Conservation (phyloP, 495 filamentous ascomycete species). For the Penicillium macrosclerotiorum region DNA sequence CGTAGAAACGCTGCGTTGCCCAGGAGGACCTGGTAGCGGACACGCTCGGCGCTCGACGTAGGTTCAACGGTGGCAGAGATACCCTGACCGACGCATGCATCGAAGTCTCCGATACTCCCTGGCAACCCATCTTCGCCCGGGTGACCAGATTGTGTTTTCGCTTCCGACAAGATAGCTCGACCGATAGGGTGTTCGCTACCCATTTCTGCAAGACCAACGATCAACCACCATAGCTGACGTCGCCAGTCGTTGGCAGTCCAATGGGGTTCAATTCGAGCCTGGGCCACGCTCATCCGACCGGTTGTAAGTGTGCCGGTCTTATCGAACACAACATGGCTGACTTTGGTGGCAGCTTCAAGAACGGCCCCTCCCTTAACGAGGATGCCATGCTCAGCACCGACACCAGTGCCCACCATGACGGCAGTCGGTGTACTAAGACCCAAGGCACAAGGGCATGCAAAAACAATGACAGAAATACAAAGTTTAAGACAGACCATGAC, state of each 20-base stretch:
- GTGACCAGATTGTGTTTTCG: slow-evolving; percentile 70
- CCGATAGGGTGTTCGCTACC: slow-evolving; percentile 94
- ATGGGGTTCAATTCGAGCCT: slow-evolving; percentile 57
- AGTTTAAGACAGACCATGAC: slow-evolving; percentile 97
- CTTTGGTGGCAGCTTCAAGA: slow-evolving; percentile 86
- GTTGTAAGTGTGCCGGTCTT: slow-evolving; percentile 97
- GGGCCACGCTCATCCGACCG: slow-evolving; percentile 89
- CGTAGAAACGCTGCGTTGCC: slow-evolving; percentile 78
- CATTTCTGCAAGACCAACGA: slow-evolving; percentile 90
- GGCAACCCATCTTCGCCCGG: slow-evolving; percentile 71
- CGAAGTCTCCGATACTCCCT: slow-evolving; percentile 80
- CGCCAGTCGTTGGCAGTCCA: slow-evolving; percentile 71
- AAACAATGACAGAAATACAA: slow-evolving; percentile 98
- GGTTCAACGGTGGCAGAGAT: slow-evolving; percentile 82
- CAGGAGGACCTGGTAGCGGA: slow-evolving; percentile 73
- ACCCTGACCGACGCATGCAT: slow-evolving; percentile 79
- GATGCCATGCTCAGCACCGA: slow-evolving; percentile 96
- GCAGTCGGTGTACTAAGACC: slow-evolving; percentile 93
- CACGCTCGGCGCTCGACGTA: slow-evolving; percentile 57
- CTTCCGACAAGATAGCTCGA: slow-evolving; percentile 71
- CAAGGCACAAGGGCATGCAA: slow-evolving; percentile 94
- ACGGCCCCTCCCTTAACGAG: slow-evolving; percentile 94
- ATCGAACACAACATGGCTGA: slow-evolving; percentile 95
- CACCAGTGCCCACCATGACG: slow-evolving; percentile 97
- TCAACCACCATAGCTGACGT: slow-evolving; percentile 84